These are phyloP conservation scores for Rhizophlyctis rosea DNA, from an alignment of 192 early-diverging fungal species.

Conservation along the genomic window DNA sequence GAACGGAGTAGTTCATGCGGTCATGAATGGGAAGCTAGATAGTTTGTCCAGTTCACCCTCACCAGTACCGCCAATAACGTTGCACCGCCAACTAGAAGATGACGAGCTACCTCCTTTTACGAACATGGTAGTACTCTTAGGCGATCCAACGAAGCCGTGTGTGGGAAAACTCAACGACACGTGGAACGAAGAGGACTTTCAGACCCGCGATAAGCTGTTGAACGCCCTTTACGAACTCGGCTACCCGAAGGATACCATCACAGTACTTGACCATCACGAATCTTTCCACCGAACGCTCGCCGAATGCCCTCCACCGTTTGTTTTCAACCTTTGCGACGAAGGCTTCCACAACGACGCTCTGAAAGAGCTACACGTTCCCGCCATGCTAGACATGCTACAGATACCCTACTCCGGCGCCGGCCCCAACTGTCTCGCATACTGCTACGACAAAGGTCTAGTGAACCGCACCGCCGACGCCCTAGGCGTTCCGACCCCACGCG, in stretches of 20 bases:
- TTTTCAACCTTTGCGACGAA: conserved; percentile 59
- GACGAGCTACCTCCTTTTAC: conserved; percentile 11
- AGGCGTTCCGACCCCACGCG: conserved; percentile 49
- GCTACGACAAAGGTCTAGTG: conserved; percentile 60
- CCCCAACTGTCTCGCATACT: conserved; percentile 50
- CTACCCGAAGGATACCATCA: conserved; percentile 26
- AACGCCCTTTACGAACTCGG: conserved; percentile 34
- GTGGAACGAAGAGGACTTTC: conserved; percentile 55
- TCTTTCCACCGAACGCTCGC: conserved; percentile 15
- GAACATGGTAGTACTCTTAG: conserved; percentile 40
- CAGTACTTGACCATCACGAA: conserved; percentile 37
- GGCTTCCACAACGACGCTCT: conserved; percentile 54
- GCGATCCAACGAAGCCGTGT: conserved; percentile 47
- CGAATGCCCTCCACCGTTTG: conserved; percentile 29
- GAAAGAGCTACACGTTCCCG: conserved; percentile 55
- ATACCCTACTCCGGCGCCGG: conserved; percentile 56
- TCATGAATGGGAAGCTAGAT: background rate
- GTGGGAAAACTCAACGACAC: conserved; percentile 57
- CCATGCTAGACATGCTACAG: conserved; percentile 45
- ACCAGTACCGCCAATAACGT: no score
- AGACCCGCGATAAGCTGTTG: conserved; percentile 43
- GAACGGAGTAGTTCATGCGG: background rate
- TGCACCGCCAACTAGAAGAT: background rate
- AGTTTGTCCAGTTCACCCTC: no score
- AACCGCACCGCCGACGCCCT: conserved; percentile 50